Percentiles rank a stretch among this genome's conserved stretches.
phyloP scores from a whole-genome alignment of 305 asterid species.

The Fraxinus albicans region DNA sequence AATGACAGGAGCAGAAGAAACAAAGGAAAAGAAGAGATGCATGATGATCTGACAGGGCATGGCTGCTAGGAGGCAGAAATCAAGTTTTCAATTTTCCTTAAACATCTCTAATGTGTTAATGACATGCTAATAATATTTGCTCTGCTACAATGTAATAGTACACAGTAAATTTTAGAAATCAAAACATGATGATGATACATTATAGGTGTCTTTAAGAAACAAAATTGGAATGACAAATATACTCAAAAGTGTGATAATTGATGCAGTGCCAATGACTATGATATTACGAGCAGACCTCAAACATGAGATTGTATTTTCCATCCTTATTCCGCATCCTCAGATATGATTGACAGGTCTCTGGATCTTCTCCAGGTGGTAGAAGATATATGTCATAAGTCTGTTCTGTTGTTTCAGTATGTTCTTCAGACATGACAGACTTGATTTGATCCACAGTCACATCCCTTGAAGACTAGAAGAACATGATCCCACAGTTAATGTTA shows the following conservation, averaged over 20 bases:
- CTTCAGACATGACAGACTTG: constrained; percentile 72
- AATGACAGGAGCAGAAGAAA: constrained; percentile 2
- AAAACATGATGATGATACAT: constrained; percentile 7
- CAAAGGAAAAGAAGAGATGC: not conserved
- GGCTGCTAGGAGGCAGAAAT: constrained; percentile 5
- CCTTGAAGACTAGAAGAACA: constrained; percentile 62
- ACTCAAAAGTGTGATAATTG: not conserved
- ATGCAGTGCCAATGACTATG: not conserved
- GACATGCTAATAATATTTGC: not conserved
- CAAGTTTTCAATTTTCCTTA: constrained; percentile 13
- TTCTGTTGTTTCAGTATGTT: constrained; percentile 63
- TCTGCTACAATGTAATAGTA: constrained; percentile 3
- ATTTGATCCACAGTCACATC: constrained; percentile 57
- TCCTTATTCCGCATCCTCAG: constrained; percentile 98
- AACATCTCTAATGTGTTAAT: constrained; percentile 14
- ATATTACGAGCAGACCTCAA: constrained; percentile 67
- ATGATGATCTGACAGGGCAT: not conserved
- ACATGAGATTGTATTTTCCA: constrained; percentile 99
- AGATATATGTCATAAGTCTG: constrained; percentile 94
- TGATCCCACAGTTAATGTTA: constrained; percentile 21
- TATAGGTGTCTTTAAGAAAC: not conserved
- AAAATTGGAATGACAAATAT: not conserved
- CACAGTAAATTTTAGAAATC: not conserved
- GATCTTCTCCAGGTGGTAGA: constrained; percentile 99
- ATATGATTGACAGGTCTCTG: constrained; percentile 96